Base-by-base conservation (phyloP, 1,284 basidiomycete species). In the Volvariella surrecta region DNA sequence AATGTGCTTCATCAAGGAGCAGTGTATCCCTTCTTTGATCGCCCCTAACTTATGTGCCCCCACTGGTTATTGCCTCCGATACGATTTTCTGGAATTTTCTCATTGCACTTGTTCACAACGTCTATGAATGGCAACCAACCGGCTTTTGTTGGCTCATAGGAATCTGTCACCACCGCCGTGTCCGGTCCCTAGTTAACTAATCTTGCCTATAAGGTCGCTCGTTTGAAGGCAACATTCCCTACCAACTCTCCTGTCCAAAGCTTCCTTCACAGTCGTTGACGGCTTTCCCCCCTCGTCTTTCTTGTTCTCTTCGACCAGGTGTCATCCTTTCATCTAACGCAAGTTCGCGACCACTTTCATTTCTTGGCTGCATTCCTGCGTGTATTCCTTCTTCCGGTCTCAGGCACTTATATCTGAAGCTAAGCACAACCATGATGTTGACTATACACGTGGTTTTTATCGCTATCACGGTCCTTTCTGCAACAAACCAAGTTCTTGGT, bases 201-300 rank as follows among this genome's bases (percentile, higher is more conserved):
- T 28, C 24, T 6, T 28, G 24, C 24, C 6, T 28, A 28, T 28
- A 28, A 28, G 11, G 24, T 11, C 24, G 6, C 11, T 11, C 6
- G 6, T 28, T 6, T 6, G 11, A 28, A 21, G 2, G 16, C 4
- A 21, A 21, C 10, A 20, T 10, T 39, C 28, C n/a, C 16, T 39
- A 39, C 15, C 37, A 18, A 38, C 17, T 38, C 18, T 18, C 16
- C 28, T 24, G 16, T 40, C 15, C 39, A 16, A 22, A 54, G 56
- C 57, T 53, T 53, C 53, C 52, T 56, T 54, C 60, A 63, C 62
- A 62, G 63, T 71, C 68, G 62, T 70, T 68, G 71, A 73, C 68
- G 68, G 67, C 67, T 61, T 59, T 56, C 56, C 50, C 56, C 57
- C 44, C 51, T 54, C 46, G 49, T 48, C 57, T 59, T 62, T 56